A percentile compares a stretch with the other conserved stretches of the same genome.
phyloP scores from a whole-genome alignment of 2,329 filamentous ascomycete species.

The Akanthomyces uredinophilus region DNA sequence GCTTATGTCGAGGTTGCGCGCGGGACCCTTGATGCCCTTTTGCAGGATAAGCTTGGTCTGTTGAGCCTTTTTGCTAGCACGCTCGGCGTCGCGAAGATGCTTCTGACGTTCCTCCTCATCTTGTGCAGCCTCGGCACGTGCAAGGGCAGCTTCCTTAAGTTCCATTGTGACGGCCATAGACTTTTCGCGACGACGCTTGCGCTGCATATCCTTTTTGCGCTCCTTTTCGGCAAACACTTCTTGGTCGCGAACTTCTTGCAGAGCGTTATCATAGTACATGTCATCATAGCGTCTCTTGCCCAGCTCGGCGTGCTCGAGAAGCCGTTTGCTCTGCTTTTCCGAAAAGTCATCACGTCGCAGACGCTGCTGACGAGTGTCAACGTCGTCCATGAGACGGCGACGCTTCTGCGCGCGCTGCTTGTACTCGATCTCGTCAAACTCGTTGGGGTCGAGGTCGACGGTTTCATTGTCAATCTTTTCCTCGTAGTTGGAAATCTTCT shows the following conservation, averaged over 20 bases:
- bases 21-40: conserved; percentile 77
- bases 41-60: conserved; percentile 84
- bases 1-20: conserved; percentile 66
- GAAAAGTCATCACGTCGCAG: conserved; percentile 56
- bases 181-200: conserved; percentile 91
- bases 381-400: conserved; percentile 57
- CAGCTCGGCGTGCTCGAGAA: conserved; percentile 62
- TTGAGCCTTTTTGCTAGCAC: conserved; percentile 87
- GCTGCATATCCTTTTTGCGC: conserved; percentile 99
- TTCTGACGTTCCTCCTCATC: conserved; percentile 79
- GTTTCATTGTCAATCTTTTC: conserved; percentile 43
- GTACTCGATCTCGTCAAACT: conserved; percentile 43
- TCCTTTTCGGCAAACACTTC: conserved; percentile 95
- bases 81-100: conserved; percentile 78
- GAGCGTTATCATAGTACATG: conserved; percentile 72
- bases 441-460: conserved; percentile 37
- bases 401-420: conserved; percentile 61
- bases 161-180: conserved; percentile 92
- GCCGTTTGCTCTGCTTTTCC: conserved; percentile 52
- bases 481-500: conserved; percentile 34
- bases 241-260: conserved; percentile 81
- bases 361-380: conserved; percentile 61
- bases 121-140: conserved; percentile 69
- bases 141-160: conserved; percentile 77
- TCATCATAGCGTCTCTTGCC: conserved; percentile 74